Percentiles rank a stretch among this genome's conserved stretches.
phyloP scores from a whole-genome alignment of 2,329 filamentous ascomycete species.

The Fusarium sp. region DNA sequence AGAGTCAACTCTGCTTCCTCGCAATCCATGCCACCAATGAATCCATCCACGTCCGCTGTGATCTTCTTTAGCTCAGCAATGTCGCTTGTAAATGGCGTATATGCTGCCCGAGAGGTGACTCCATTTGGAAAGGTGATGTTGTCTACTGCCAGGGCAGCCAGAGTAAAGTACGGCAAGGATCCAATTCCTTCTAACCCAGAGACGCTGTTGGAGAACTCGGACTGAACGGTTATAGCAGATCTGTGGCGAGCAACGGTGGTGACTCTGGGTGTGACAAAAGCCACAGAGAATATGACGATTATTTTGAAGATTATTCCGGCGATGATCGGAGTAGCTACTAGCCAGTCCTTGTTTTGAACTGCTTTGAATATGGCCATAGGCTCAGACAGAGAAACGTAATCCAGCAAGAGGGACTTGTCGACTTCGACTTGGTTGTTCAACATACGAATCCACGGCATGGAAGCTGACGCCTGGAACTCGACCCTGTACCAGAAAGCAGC shows the following conservation, averaged over 20 bases:
- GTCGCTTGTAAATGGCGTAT: conserved; percentile 48
- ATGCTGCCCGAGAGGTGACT: conserved; percentile 48
- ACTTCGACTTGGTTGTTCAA: conserved; percentile 43
- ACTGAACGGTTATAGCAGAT: conserved; percentile 42
- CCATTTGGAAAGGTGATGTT: conserved; percentile 49
- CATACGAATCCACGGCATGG: conserved; percentile 54
- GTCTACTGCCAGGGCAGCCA: conserved; percentile 47
- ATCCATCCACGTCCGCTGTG: conserved; percentile 50
- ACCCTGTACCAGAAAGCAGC: conserved; percentile 51
- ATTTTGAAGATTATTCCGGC: conserved; percentile 48
- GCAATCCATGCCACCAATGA: conserved; percentile 48
- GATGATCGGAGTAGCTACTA: conserved; percentile 45
- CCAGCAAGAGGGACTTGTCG: conserved; percentile 51
- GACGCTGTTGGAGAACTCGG: conserved; percentile 45
- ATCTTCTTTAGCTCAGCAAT: conserved; percentile 41
- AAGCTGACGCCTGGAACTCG: conserved; percentile 53
- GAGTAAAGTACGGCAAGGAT: conserved; percentile 48
- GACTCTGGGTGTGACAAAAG: conserved; percentile 49
- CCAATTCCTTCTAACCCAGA: conserved; percentile 40
- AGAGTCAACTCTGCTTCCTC: conserved; percentile 42
- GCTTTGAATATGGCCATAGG: conserved; percentile 46
- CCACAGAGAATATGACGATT: conserved; percentile 51
- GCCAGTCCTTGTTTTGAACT: conserved; percentile 49
- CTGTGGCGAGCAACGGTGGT: conserved; percentile 41
- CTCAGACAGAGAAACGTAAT: conserved; percentile 49